Evolutionary conservation across 1,139 yeast genomes (phyloP), one percentile per base, ranked within the genome.

Genomic region (Geotrichum reessii): DNA sequence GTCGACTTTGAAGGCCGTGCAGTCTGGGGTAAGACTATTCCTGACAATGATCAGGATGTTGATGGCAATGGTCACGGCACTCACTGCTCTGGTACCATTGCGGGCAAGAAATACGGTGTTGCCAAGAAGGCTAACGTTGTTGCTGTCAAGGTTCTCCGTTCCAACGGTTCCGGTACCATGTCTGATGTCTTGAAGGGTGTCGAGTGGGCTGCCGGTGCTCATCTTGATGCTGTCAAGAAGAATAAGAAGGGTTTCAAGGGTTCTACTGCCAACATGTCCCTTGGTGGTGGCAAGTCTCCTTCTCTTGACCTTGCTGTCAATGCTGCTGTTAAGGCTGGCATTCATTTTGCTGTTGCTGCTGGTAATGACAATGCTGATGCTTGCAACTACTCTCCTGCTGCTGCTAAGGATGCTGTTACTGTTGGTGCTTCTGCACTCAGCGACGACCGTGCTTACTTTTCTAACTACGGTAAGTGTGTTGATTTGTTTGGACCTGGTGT

Each of bases 51-150:
- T 71, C 80, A 78, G 54, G 96, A 92, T 69, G 72, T 77, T 56
- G 98, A 93, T 73, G 96, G 95, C 58, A 92, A 92, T 72, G 99
- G 98, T 58, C 99, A 93, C 77, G 95, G 95, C 63, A 71, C 78
- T 54, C 80, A 76, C 70, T 76, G 79, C 65, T 76, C 88, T 4
- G 88, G 87, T 62, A 81, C 85, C 54, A 78, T 83, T 67, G 86
- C 80, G 22, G 84, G 87, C 50, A 74, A 76, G 66, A 73, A 78
- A 59, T 83, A 78, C 70, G 88, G 88, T 66, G 82, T 84, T 50
- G 84, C 87, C 63, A 84, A 84, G 77, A 79, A 81, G 73, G 85
- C 84, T 57, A 76, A 78, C 52, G 74, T 84, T 58, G 83, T 82
- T 56, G 87, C 85, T 63, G 80, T 81, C 69, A 74, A 83, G 77